A percentile compares a stretch with the other conserved stretches of the same genome.
Conservation (phyloP, 805 yeast species). For the Candida tallmaniae region DNA sequence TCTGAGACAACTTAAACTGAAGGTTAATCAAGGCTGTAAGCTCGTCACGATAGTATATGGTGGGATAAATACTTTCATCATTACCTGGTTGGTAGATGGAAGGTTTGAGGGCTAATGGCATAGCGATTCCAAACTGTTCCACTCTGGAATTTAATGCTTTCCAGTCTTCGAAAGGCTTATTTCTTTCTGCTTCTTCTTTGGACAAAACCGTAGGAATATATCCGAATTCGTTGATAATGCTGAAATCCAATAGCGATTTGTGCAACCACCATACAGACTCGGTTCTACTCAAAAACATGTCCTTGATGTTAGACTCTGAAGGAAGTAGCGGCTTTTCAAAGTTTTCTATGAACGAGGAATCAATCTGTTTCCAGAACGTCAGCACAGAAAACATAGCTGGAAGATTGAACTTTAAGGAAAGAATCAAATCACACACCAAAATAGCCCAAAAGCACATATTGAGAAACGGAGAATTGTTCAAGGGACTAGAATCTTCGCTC, state of each 20-base stretch:
- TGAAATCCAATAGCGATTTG: constrained; percentile 23
- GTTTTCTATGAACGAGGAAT: constrained; percentile 25
- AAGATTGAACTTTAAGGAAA: constrained; percentile 26
- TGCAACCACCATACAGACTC: constrained; percentile 33
- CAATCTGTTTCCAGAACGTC: constrained; percentile 29
- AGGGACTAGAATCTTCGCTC: constrained; percentile 11
- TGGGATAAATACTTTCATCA: constrained; percentile 22
- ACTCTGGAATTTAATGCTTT: constrained; percentile 19
- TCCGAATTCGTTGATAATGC: constrained; percentile 27
- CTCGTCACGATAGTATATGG: constrained; percentile 33
- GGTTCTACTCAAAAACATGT: constrained; percentile 11
- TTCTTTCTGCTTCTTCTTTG: constrained; percentile 20
- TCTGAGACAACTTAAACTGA: constrained; percentile 25
- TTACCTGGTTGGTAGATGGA: constrained; percentile 25
- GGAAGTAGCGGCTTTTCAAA: constrained; percentile 11
- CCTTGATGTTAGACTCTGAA: not conserved
- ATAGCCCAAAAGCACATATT: constrained; percentile 35
- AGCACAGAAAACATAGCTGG: constrained; percentile 31
- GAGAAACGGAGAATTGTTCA: constrained; percentile 26
- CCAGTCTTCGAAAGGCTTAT: constrained; percentile 24
- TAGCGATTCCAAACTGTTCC: constrained; percentile 23
- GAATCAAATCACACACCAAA: constrained; percentile 29
- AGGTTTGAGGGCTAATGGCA: constrained; percentile 30
- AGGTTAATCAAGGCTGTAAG: constrained; percentile 28
- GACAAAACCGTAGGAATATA: constrained; percentile 22